phyloP scores from a whole-genome alignment of 495 filamentous ascomycete species.

The Baudoinia panamericana region DNA sequence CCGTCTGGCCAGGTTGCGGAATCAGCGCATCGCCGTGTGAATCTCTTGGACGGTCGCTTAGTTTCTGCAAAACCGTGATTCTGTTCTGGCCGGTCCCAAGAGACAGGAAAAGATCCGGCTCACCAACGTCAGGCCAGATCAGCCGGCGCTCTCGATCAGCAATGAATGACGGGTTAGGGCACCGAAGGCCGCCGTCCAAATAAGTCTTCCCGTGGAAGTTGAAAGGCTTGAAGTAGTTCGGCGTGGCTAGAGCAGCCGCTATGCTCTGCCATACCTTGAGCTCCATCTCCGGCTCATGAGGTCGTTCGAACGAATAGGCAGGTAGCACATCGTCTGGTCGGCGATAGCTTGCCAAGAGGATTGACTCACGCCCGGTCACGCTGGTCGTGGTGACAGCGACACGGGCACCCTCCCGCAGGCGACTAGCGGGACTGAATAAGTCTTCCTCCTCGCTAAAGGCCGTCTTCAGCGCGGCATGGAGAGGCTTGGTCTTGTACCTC shows the following conservation, averaged over 20 bases:
- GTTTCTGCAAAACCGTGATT: constrained; percentile 11
- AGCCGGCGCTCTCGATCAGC: constrained; percentile 36
- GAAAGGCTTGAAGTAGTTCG: constrained; percentile 37
- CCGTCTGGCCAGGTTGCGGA: constrained; percentile 4
- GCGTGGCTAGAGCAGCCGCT: constrained; percentile 38
- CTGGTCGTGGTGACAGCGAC: constrained; percentile 39
- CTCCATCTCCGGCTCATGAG: constrained; percentile 31
- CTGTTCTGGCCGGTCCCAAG: constrained; percentile 29
- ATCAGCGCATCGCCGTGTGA: not conserved
- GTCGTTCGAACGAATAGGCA: constrained; percentile 34
- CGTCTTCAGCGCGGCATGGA: constrained; percentile 17
- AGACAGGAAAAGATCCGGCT: constrained; percentile 40
- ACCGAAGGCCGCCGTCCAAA: constrained; percentile 34
- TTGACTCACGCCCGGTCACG: constrained; percentile 25
- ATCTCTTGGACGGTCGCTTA: constrained; percentile 7
- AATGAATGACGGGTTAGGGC: constrained; percentile 37
- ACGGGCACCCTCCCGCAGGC: constrained; percentile 4
- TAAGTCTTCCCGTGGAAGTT: constrained; percentile 30
- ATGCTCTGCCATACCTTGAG: constrained; percentile 36
- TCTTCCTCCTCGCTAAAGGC: constrained; percentile 16
- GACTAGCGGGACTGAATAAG: constrained; percentile 17
- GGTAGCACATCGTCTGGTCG: constrained; percentile 21
- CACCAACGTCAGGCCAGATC: constrained; percentile 35
- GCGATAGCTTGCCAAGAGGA: constrained; percentile 43
- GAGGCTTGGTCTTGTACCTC: constrained; percentile 25